These are phyloP conservation scores for Clohesyomyces aquaticus DNA, from an alignment of 495 filamentous ascomycete species.

Conservation along the genomic window DNA sequence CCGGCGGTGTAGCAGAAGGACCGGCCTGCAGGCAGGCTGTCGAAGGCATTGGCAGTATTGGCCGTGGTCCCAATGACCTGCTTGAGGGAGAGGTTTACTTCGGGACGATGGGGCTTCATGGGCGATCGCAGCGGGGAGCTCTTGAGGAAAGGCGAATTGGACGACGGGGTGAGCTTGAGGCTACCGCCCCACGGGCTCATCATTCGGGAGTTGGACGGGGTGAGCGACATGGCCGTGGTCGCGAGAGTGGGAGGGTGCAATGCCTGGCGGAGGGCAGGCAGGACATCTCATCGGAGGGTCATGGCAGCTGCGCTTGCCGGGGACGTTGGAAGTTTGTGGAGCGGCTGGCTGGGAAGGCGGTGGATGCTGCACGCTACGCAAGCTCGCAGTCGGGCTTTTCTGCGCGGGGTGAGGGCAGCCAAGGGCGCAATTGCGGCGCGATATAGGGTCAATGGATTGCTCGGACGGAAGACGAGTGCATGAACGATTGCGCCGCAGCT, in stretches of 20 bases:
- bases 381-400: no score
- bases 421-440: background rate
- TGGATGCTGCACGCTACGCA: no score
- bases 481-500: background rate
- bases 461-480: background rate
- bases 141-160: conserved; percentile 72
- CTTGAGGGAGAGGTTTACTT: conserved; percentile 68
- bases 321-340: conserved; percentile 21
- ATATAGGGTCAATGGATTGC: conserved; percentile 2
- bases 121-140: conserved; percentile 56
- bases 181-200: conserved; percentile 49
- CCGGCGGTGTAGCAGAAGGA: conserved; percentile 90
- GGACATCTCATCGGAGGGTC: conserved; percentile 37
- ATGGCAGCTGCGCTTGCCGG: conserved; percentile 40
- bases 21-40: conserved; percentile 68
- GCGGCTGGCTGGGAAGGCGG: conserved; percentile 30
- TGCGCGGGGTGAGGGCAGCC: no score
- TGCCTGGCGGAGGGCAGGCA: conserved; percentile 19
- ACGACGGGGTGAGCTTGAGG: conserved; percentile 77
- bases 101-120: conserved; percentile 55
- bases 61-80: conserved; percentile 90
- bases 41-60: conserved; percentile 82
- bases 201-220: conserved; percentile 53
- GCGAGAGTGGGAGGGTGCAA: conserved; percentile 34
- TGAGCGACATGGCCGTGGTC: conserved; percentile 40